A percentile compares a stretch with the other conserved stretches of the same genome.
Evolutionary conservation across 345 rosid species (phyloP).

Genomic region (Cardiospermum halicacabum): DNA sequence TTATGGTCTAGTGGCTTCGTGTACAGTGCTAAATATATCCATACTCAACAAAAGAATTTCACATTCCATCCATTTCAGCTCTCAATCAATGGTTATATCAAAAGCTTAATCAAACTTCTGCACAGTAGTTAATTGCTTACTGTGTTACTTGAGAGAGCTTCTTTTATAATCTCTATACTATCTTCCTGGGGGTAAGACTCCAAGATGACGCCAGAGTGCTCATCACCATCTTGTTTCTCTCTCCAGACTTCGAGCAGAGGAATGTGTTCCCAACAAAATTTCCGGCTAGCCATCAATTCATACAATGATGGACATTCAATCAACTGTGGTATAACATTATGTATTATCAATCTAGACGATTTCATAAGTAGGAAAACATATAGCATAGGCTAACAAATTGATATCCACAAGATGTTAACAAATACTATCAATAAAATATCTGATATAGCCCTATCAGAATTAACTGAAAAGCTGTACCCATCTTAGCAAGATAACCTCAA

Average conservation of each 20-base stretch:
- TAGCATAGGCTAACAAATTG: neutral
- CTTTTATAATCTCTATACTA: constrained; percentile 50
- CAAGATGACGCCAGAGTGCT: constrained; percentile 41
- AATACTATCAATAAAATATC: no score
- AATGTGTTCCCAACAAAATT: constrained; percentile 42
- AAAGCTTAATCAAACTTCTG: neutral
- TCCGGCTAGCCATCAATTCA: constrained; percentile 49
- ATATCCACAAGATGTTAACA: neutral
- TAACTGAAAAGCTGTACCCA: neutral
- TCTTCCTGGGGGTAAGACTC: constrained; percentile 64
- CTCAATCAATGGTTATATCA: neutral
- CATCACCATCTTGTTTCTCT: constrained; percentile 31
- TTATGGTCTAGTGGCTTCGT: neutral
- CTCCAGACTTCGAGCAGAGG: constrained; percentile 54
- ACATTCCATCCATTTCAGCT: neutral
- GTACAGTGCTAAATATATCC: neutral
- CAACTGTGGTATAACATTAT: constrained; percentile 34
- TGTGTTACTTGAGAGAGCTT: constrained; percentile 64
- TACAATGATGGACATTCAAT: constrained; percentile 63
- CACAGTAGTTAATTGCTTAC: constrained; percentile 37
- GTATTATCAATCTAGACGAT: neutral
- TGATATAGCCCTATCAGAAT: no score
- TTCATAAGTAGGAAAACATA: neutral
- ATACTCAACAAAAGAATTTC: neutral
- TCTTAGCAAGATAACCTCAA: neutral